phyloP scores from a whole-genome alignment of 305 asterid genomes.

The Fraxinus baroniana region DNA sequence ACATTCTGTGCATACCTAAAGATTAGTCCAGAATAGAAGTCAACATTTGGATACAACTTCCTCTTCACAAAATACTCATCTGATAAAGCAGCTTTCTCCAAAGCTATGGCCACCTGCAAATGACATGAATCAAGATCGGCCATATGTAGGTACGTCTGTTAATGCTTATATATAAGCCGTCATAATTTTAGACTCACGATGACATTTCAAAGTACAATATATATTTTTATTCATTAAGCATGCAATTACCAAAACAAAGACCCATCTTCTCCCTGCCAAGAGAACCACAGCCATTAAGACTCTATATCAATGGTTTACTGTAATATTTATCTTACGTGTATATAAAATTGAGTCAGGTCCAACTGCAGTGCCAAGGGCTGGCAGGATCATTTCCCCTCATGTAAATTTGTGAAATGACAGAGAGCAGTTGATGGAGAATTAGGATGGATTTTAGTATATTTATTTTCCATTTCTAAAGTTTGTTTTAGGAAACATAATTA shows the following conservation, averaged over 20 bases:
- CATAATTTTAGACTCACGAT: not conserved
- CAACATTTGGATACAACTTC: conserved; percentile 94
- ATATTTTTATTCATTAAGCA: not conserved
- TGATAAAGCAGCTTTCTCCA: conserved; percentile 93
- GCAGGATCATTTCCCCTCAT: not conserved
- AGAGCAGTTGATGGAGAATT: not conserved
- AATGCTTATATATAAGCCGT: not conserved
- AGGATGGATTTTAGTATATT: not conserved
- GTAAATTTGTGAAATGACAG: not conserved
- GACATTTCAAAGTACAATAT: not conserved
- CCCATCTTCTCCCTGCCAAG: not conserved
- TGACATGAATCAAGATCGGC: not conserved
- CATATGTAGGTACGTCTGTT: not conserved
- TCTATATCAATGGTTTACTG: not conserved
- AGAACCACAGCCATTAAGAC: not conserved
- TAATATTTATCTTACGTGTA: not conserved
- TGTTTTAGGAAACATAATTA: not conserved
- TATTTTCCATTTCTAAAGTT: not conserved
- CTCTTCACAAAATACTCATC: conserved; percentile 95
- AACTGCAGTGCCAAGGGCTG: not conserved
- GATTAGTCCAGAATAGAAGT: conserved; percentile 94
- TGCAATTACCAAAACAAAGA: not conserved
- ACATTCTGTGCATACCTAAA: conserved; percentile 52
- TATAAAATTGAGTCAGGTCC: not conserved
- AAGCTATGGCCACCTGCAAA: conserved; percentile 88